These are phyloP conservation scores for Sequoia sempervirens DNA, from an alignment of 75 land plant species.

Conservation along the genomic window DNA sequence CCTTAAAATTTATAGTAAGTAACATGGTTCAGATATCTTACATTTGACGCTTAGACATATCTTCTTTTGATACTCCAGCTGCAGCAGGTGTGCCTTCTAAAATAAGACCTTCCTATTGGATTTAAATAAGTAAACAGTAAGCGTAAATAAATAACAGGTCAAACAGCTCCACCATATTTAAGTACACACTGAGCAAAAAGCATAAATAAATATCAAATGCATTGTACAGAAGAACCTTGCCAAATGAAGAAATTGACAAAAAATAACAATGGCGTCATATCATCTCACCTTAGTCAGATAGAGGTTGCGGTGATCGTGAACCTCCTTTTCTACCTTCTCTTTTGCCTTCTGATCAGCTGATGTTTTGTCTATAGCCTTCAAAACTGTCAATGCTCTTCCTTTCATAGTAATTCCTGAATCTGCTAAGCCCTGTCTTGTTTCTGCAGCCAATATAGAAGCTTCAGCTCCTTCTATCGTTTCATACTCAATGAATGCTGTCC, in stretches of 20 bases:
- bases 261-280: slow-evolving; percentile 1
- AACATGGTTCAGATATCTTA: slow-evolving; percentile 17
- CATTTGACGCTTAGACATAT: slow-evolving; percentile 76
- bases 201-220: neutral
- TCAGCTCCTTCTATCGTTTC: slow-evolving; percentile 51
- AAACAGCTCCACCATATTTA: neutral
- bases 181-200: neutral
- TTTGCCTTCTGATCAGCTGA: slow-evolving; percentile 56
- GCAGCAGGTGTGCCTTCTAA: slow-evolving; percentile 86
- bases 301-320: slow-evolving; percentile 76
- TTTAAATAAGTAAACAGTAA: neutral
- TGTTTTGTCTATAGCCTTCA: slow-evolving; percentile 74
- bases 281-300: slow-evolving; percentile 74
- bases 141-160: neutral
- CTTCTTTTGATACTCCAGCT: slow-evolving; percentile 78
- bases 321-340: slow-evolving; percentile 50
- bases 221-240: neutral
- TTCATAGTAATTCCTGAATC: slow-evolving; percentile 52
- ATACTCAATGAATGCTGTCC: slow-evolving; percentile 89
- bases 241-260: neutral
- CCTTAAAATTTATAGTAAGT: neutral
- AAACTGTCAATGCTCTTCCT: slow-evolving; percentile 62
- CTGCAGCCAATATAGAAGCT: slow-evolving; percentile 71
- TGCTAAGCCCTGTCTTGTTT: slow-evolving; percentile 24
- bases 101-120: slow-evolving; percentile 84